A percentile compares a stretch with the other conserved stretches of the same genome.
Evolutionary conservation across 2,329 filamentous ascomycete genomes (phyloP).

Genomic region (Xylogone sp.): DNA sequence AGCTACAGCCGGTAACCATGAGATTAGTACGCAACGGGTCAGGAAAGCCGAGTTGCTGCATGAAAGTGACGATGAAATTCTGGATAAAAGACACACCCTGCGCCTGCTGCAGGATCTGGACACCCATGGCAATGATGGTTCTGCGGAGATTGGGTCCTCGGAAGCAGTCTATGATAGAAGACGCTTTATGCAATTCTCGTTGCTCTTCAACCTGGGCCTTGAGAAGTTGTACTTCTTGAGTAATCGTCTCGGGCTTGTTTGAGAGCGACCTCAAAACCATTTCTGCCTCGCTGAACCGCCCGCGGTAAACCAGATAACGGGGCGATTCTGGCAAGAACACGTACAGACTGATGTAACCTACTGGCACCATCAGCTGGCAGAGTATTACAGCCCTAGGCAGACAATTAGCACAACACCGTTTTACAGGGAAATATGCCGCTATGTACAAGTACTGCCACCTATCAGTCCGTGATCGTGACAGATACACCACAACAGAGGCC

Average conservation of each 20-base stretch:
- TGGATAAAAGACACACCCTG: slow-evolving; percentile 16
- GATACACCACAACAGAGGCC: neutral
- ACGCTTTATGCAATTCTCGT: neutral
- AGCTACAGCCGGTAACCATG: neutral
- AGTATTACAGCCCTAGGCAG: neutral
- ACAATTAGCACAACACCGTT: neutral
- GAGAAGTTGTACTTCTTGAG: neutral
- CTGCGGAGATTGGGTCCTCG: slow-evolving; percentile 5
- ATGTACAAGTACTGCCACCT: neutral
- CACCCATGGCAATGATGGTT: slow-evolving; percentile 6
- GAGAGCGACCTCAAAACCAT: neutral
- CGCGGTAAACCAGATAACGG: slow-evolving; percentile 62
- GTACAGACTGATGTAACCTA: neutral
- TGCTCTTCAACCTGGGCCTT: neutral
- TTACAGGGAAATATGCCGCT: neutral
- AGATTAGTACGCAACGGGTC: neutral
- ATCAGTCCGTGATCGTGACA: neutral
- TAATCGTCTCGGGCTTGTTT: neutral
- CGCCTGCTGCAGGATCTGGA: slow-evolving; percentile 15
- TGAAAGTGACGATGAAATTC: slow-evolving; percentile 11
- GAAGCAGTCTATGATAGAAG: slow-evolving; percentile 7
- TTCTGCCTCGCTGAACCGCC: slow-evolving; percentile 60
- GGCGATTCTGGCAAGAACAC: slow-evolving; percentile 65
- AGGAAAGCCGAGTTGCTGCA: neutral
- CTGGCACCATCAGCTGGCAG: neutral